phyloP scores from a whole-genome alignment of 2,329 filamentous ascomycete genomes.

The Orbilia brochopaga region DNA sequence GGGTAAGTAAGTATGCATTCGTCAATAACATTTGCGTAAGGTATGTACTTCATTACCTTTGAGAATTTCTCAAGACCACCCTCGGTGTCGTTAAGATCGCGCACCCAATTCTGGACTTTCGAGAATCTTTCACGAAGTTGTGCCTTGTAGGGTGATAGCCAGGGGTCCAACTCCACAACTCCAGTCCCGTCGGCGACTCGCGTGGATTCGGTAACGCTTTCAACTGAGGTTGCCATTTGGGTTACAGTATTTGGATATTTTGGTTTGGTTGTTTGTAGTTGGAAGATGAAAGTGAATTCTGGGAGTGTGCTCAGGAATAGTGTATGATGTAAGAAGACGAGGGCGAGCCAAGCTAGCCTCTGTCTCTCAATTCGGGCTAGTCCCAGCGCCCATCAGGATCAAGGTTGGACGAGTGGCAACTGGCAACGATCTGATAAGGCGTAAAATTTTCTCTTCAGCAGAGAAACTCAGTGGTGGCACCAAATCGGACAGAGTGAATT shows the following conservation, averaged over 20 bases:
- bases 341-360: too few species aligned
- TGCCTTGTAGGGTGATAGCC: constrained; percentile 82
- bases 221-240: constrained; percentile 12
- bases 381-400: too few species aligned
- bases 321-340: not conserved
- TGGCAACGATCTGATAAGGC: too few species aligned
- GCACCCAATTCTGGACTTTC: constrained; percentile 85
- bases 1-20: constrained; percentile 21
- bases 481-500: too few species aligned
- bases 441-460: too few species aligned
- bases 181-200: constrained; percentile 63
- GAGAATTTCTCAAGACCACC: constrained; percentile 92
- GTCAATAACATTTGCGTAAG: not conserved
- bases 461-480: too few species aligned
- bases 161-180: constrained; percentile 85
- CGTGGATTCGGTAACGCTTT: constrained; percentile 7
- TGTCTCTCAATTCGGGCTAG: too few species aligned
- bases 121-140: constrained; percentile 76
- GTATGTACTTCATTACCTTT: constrained; percentile 63
- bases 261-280: not conserved
- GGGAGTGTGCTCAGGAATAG: not conserved
- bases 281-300: not conserved
- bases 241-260: not conserved
- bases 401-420: too few species aligned
- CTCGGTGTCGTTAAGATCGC: constrained; percentile 79